These are phyloP conservation scores for Sclerotinia sclerotiorum DNA, from an alignment of 2,329 filamentous ascomycete genomes.

Conservation along the genomic window DNA sequence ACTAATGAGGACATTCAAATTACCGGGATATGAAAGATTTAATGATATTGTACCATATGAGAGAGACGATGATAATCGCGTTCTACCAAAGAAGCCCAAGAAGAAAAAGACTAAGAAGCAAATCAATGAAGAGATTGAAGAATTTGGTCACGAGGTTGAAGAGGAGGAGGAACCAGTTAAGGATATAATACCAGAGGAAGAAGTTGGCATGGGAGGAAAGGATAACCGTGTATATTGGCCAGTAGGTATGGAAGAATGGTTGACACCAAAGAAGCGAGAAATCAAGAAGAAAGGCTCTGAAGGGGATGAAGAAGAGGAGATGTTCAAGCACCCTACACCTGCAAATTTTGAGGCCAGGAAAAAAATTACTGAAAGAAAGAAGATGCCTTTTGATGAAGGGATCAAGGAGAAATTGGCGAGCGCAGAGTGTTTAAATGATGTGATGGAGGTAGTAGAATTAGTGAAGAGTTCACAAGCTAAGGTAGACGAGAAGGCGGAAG, in stretches of 20 bases:
- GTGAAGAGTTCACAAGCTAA: conserved; percentile 27
- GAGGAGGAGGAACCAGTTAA: conserved; percentile 43
- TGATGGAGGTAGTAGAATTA: conserved; percentile 34
- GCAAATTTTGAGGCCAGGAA: conserved; percentile 37
- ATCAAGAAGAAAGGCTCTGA: conserved; percentile 49
- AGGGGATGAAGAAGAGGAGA: conserved; percentile 42
- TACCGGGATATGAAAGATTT: conserved; percentile 75
- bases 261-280: conserved; percentile 75
- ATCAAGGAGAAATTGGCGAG: conserved; percentile 31
- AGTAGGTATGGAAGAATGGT: conserved; percentile 83
- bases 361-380: conserved; percentile 29
- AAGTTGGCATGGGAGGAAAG: conserved; percentile 83
- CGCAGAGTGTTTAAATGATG: conserved; percentile 32
- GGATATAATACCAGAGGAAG: conserved; percentile 51
- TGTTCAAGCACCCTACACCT: conserved; percentile 37
- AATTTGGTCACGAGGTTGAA: conserved; percentile 39
- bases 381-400: conserved; percentile 29
- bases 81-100: conserved; percentile 48
- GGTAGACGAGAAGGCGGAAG: conserved; percentile 11
- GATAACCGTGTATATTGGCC: conserved; percentile 88
- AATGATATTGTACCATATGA: conserved; percentile 77
- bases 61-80: conserved; percentile 71
- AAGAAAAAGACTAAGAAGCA: conserved; percentile 46
- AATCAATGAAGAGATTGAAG: conserved; percentile 39
- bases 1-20: conserved; percentile 81